Evolutionary conservation across 139 green algal genomes (phyloP), one percentile per base, ranked within the genome.

Genomic region (Gonium pectorale): DNA sequence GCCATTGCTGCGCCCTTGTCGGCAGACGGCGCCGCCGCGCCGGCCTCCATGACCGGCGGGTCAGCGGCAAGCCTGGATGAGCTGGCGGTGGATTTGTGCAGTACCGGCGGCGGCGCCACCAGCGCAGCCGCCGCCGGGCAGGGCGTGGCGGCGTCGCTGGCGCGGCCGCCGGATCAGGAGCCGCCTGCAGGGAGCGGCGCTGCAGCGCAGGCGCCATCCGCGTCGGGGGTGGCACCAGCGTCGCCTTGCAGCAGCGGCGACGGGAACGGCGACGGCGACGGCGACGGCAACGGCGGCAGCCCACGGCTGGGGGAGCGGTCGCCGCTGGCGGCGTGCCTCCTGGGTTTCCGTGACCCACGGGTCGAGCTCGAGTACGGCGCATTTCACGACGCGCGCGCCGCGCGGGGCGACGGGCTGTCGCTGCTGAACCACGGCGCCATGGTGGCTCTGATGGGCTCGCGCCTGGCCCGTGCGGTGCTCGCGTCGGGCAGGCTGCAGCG

Each of bases 331-430:
- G 70, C 46, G 1, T 79, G 70, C 70, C 27, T 46, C 13, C 70
- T 64, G 70, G 70, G 70, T 6, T 79, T 79, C 70, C 31, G 7
- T 5, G 70, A 64, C 46, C 43, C 70, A 27, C 31, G 31, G 31
- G 19, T 64, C 29, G 70, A 79, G 70, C 46, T 49, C 31, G 46
- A 64, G 70, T 79, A 79, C 49, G 70, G 46, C 46, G 24, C 5
- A 0, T 79, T 31, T 21, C 49, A 79, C 49, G 46, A 31, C 5
- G 4, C 19, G 46, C 19, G 43, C 49, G 70, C 70, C 17, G 31
- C 31, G 33, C n/a, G 2, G n/a, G 31, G 46, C 31, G 49, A 79
- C 70, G 46, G 29, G 19, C 64, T 46, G 70, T 37, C 31, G 46
- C 19, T 79, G 46, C 31, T 79, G 31, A 66, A 79, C 70, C 31